These are phyloP conservation scores for Helotiales sp. DNA, from an alignment of 2,329 filamentous ascomycete genomes.

Conservation along the genomic window DNA sequence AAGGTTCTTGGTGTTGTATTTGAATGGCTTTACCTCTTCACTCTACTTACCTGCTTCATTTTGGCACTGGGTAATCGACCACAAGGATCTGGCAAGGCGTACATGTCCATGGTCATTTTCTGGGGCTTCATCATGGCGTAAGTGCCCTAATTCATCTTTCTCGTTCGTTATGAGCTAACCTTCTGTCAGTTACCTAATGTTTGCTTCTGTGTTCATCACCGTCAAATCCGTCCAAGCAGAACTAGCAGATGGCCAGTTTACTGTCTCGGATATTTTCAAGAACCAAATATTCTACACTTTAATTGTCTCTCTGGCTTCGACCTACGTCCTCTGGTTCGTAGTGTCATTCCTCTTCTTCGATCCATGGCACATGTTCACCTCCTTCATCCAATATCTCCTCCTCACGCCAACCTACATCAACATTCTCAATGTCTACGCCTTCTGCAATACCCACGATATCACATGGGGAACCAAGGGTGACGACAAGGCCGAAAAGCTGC, in stretches of 20 bases:
- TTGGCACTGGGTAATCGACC: constrained; percentile 93
- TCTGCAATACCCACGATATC: constrained; percentile 97
- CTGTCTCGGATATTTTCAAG: constrained; percentile 74
- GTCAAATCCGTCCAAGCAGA: constrained; percentile 82
- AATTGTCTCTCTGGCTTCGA: constrained; percentile 89
- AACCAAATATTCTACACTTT: constrained; percentile 92
- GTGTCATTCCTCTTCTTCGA: constrained; percentile 95
- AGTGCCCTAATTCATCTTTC: constrained; percentile 44
- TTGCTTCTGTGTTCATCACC: constrained; percentile 93
- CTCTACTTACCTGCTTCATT: constrained; percentile 92
- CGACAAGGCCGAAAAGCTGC: constrained; percentile 90
- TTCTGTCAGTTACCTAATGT: constrained; percentile 77
- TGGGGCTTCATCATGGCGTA: constrained; percentile 95
- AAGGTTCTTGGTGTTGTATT: constrained; percentile 86
- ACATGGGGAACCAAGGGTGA: constrained; percentile 99
- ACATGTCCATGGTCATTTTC: constrained; percentile 98
- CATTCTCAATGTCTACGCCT: constrained; percentile 97
- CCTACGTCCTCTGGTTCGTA: constrained; percentile 90
- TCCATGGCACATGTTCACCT: constrained; percentile 99
- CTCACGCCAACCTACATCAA: constrained; percentile 97
- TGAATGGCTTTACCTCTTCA: constrained; percentile 93
- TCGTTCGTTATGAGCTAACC: constrained; percentile 18
- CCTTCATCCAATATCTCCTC: constrained; percentile 91
- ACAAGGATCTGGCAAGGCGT: constrained; percentile 89
- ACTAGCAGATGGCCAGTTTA: constrained; percentile 67